Base-by-base conservation (phyloP, 2,329 filamentous ascomycete genomes). In the Cryphonectria nitschkei region DNA sequence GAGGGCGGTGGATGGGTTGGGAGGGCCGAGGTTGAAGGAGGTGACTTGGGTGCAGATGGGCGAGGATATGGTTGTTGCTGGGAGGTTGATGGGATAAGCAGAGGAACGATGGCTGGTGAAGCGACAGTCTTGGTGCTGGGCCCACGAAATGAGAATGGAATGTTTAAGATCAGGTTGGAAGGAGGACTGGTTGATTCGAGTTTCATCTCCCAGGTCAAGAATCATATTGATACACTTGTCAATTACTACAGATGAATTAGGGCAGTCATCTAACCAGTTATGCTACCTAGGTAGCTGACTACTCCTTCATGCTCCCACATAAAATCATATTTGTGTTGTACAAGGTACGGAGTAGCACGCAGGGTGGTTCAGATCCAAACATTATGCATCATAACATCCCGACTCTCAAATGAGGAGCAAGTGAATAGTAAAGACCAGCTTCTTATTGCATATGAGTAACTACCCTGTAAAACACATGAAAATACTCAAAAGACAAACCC, bases 51-150 rank as follows among this genome's bases (percentile, higher is more conserved):
- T 89, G 68, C 92, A 92, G 46, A 86, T 97, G 72, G 94, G 93
- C 2, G 90, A 93, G 71, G 94, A 97, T 80, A 90, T 94, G 37
- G 92, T 97, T 1, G 84, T 97, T 73, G 96, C 92, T 78, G 94
- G 93, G 34, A 87, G 74, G 70, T 75, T 80, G 43, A 58, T 66
- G 61, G 58, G 70, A 50, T 75, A 58, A 60, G 9, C 0, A 39
- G 9, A 39, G 9, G 0, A 11, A 39, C 1, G 9, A 39, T 13
- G 3, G 37, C 19, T 5, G 56, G 13, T 32, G 9, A 8, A 13
- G 14, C 14, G 19, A 9, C 3, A 52, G 0, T 22, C 46, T 52
- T 6, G 32, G 19, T 58, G n/a, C 54, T 32, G n/a, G 43, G 3
- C 19, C 43, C 32, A n/a, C n/a, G n/a, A n/a, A 58, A 58, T 58